phyloP scores from a whole-genome alignment of 257 asterid species.

The Solanum raphanifolium region DNA sequence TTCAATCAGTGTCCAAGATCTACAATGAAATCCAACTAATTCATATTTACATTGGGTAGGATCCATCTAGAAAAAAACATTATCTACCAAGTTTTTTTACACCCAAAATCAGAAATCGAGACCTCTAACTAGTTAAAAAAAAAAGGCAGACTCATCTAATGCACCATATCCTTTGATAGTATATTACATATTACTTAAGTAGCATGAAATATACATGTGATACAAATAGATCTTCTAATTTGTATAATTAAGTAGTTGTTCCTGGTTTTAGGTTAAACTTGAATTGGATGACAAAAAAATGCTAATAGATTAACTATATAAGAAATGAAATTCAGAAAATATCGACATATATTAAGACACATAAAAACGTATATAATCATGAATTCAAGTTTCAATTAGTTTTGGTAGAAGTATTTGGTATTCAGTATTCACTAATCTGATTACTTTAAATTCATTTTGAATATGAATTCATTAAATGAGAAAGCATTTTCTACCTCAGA shows the following conservation, averaged over 20 bases:
- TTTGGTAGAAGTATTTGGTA: too few relatives aligned
- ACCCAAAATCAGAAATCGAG: too few relatives aligned
- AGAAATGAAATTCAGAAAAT: neutral
- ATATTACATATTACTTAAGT: too few relatives aligned
- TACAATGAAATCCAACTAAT: neutral
- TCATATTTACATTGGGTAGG: neutral
- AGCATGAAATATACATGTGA: too few relatives aligned
- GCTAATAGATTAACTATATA: too few relatives aligned
- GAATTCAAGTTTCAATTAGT: neutral
- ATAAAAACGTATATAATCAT: neutral
- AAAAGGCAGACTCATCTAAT: neutral
- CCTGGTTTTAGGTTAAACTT: too few relatives aligned
- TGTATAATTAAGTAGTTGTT: too few relatives aligned
- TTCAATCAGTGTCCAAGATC: neutral
- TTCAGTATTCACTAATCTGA: neutral
- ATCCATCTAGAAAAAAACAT: neutral
- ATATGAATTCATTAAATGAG: neutral
- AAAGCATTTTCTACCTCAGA: rapidly evolving
- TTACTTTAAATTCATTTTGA: neutral
- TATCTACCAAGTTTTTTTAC: rapidly evolving
- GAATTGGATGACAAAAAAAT: too few relatives aligned
- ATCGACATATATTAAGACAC: neutral
- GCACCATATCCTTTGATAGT: neutral
- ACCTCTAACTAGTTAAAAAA: too few relatives aligned
- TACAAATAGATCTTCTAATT: too few relatives aligned